These are phyloP conservation scores for Sextonia rubra DNA, from an alignment of 164 flowering plant species.

Conservation along the genomic window DNA sequence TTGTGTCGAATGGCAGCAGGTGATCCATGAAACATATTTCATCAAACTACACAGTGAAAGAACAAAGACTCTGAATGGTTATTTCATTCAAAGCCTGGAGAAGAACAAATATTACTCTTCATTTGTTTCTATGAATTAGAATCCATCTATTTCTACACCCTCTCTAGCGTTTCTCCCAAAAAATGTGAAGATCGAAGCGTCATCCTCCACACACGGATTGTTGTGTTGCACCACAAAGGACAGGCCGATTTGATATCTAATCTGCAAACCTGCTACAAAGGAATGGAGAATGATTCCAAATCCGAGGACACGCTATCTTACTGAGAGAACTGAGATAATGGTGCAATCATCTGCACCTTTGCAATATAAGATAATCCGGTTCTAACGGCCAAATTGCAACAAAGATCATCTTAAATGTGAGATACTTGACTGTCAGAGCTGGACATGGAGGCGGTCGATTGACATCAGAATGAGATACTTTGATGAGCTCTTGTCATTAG, in stretches of 20 bases:
- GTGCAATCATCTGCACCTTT: background rate
- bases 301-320: background rate
- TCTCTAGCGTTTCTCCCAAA: background rate
- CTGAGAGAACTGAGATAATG: background rate
- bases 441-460: background rate
- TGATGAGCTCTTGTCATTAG: background rate
- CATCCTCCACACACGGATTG: background rate
- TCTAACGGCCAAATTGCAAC: background rate
- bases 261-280: conserved; percentile 1
- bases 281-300: background rate
- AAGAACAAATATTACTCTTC: background rate
- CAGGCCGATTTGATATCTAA: background rate
- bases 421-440: background rate
- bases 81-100: background rate
- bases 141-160: background rate
- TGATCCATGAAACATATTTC: background rate
- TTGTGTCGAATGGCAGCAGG: background rate
- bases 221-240: background rate
- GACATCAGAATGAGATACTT: background rate
- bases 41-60: background rate
- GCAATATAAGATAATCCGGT: background rate
- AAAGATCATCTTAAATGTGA: background rate
- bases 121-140: background rate
- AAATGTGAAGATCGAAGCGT: background rate
- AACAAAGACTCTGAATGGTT: background rate